Evolutionary conservation across 352 stramenopile species (phyloP), one percentile per base, ranked within the genome.

Genomic region (Phytophthora sp.): DNA sequence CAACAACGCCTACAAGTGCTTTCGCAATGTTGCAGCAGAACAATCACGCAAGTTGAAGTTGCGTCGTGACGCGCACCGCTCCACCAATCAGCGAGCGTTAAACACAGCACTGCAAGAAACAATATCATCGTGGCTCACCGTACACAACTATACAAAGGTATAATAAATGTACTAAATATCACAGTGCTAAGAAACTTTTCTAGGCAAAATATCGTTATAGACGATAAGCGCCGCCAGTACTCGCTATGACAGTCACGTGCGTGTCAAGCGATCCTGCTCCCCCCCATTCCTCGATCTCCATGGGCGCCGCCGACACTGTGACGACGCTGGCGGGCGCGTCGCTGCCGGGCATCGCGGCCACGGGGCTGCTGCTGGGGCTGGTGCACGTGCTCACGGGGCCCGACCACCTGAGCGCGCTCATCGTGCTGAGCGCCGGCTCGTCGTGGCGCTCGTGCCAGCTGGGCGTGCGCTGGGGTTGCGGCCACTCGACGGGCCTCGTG

Each of bases 391-490:
- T 87, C 5, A 87, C 77, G 1, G 77, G 76, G 0, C 91, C 91
- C 3, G 89, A 97, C 64, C 91, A 97, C 67, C 73, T 97, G 18
- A 91, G 81, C 27, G 89, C 89, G 17, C 71, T 97, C 10, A 91
- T 90, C 30, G 95, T 93, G 44, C 71, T 97, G 4, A 92, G 76
- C 54, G 84, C 86, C 1, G 82, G 77, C 1, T 86, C 76, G 0
- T 92, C 79, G 34, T 88, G 73, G 63, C 76, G 74, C 21, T 88
- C 86, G 21, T 95, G 91, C 49, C 76, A 82, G 26, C 68, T 97
- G 7, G 89, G 89, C 15, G 79, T 97, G 59, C 83, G 85, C 67
- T 97, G 89, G 91, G 91, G 91, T n/a, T 77, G 91, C 39, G 89
- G 89, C 43, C 89, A 97, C 65, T 92, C 79, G 5, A 86, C 79